Evolutionary conservation across 2,329 filamentous ascomycete species (phyloP), one percentile per base, ranked within the genome.

Genomic region (Colletotrichum truncatum): DNA sequence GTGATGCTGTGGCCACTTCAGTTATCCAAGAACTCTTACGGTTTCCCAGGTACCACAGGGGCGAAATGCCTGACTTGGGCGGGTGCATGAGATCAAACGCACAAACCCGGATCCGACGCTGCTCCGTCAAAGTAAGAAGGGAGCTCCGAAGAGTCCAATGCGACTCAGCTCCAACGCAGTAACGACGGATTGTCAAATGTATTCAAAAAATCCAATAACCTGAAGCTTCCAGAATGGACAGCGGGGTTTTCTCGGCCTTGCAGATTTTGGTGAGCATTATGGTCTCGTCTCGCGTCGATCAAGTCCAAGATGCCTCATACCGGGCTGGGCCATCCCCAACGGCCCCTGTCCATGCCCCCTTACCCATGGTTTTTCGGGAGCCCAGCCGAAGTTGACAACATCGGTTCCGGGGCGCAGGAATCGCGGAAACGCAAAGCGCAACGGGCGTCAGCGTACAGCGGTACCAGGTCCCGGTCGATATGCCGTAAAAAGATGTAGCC

Each of bases 1-100:
- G 18, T 43, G 39, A 21, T 43, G 39, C 18, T 25, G n/a, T 18
- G 26, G 16, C 26, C 45, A 8, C 26, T 21, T n/a, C 30, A 7
- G 16, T 23, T 25, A 7, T 41, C 23, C 30, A 7, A 23, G 34
- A 25, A 38, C 23, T 18, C 51, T 41, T 54, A 36, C n/a, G 9
- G 34, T 39, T 41, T 43, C 18, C 53, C 43, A 6, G 34, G 28
- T 12, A 32, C 38, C 34, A 34, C 21, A n/a, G n/a, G n/a, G 36
- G 60, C 54, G 46, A 52, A 45, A 52, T 9, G 16, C 45, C 46
- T 32, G 56, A 54, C 48, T 36, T 41, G 41, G 34, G 55, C 14
- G 32, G 12, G 16, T 62, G 57, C 62, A 51, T 65, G 34, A 43
- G 49, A 46, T 48, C 61, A 46, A 61, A 53, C 45, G 28, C 54